phyloP scores from a whole-genome alignment of 345 rosid genomes.

The Microcos paniculata region DNA sequence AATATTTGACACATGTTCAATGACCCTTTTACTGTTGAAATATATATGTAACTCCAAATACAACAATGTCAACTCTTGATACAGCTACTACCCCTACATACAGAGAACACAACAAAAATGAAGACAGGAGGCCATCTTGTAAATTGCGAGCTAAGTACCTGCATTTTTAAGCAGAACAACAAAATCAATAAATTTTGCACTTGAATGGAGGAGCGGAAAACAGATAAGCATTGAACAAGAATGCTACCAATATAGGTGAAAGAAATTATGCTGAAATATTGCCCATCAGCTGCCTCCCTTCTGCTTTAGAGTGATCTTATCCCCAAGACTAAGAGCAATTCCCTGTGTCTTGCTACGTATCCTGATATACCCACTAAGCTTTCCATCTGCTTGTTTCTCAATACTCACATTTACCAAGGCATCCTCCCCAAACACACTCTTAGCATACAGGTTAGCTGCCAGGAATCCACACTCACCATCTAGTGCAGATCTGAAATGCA shows the following conservation, averaged over 20 bases:
- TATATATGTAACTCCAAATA: slow-evolving; percentile 2
- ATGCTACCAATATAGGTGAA: slow-evolving; percentile 7
- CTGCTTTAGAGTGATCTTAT: slow-evolving; percentile 80
- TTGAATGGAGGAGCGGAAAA: neutral
- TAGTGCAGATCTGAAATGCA: slow-evolving; percentile 56
- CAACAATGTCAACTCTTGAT: neutral
- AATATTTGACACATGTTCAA: neutral
- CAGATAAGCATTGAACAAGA: neutral
- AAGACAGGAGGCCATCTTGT: neutral
- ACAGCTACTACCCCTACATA: neutral
- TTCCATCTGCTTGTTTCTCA: slow-evolving; percentile 63
- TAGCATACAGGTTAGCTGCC: slow-evolving; percentile 74
- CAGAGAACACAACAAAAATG: slow-evolving; percentile 10
- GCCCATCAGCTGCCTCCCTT: slow-evolving; percentile 56
- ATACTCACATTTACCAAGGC: slow-evolving; percentile 68
- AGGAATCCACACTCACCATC: slow-evolving; percentile 78
- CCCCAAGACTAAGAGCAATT: slow-evolving; percentile 76
- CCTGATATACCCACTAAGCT: slow-evolving; percentile 74
- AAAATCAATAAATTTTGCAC: neutral
- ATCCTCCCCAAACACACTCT: slow-evolving; percentile 79
- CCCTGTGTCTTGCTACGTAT: slow-evolving; percentile 86
- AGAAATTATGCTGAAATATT: neutral
- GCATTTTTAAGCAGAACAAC: neutral
- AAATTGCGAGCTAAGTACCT: neutral
- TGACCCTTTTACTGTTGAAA: neutral